Conservation (phyloP, 2,329 filamentous ascomycete genomes). For the Clonostachys chloroleuca region DNA sequence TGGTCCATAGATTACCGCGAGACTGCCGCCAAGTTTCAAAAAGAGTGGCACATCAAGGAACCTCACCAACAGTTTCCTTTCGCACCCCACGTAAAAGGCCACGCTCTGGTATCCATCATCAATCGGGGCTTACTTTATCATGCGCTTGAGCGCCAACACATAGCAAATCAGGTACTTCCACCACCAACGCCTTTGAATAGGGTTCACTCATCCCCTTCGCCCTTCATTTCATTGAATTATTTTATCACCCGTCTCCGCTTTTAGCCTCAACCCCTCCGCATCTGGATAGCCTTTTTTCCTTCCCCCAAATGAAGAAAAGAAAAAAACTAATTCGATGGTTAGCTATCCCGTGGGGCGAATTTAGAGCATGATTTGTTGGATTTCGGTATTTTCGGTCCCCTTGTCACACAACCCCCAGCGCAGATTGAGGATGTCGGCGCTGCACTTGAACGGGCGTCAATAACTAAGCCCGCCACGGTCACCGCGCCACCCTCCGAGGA, state of each 20-base stretch:
- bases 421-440: conserved; percentile 33
- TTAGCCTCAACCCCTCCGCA: conserved; percentile 4
- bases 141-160: conserved; percentile 52
- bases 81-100: conserved; percentile 60
- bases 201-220: too few relatives aligned
- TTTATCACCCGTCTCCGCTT: conserved; percentile 5
- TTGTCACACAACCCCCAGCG: conserved; percentile 38
- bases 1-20: conserved; percentile 57
- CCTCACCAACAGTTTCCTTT: conserved; percentile 61
- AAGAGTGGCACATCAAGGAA: conserved; percentile 61
- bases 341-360: conserved; percentile 43
- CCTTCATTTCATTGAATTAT: conserved; percentile 1
- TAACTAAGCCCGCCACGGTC: background rate
- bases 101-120: conserved; percentile 58
- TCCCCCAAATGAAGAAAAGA: background rate
- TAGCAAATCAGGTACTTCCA: conserved; percentile 40
- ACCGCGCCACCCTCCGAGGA: conserved; percentile 18
- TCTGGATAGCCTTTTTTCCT: too few relatives aligned
- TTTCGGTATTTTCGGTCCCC: conserved; percentile 53
- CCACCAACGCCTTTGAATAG: conserved; percentile 1
- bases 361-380: conserved; percentile 40
- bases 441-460: conserved; percentile 8
- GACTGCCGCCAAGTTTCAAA: conserved; percentile 63
- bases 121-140: conserved; percentile 61
- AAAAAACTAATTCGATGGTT: background rate